Percentiles rank a stretch among this genome's conserved stretches.
These are phyloP conservation scores for Kluyveromyces wickerhamii DNA, from an alignment of 805 yeast species.

Conservation along the genomic window DNA sequence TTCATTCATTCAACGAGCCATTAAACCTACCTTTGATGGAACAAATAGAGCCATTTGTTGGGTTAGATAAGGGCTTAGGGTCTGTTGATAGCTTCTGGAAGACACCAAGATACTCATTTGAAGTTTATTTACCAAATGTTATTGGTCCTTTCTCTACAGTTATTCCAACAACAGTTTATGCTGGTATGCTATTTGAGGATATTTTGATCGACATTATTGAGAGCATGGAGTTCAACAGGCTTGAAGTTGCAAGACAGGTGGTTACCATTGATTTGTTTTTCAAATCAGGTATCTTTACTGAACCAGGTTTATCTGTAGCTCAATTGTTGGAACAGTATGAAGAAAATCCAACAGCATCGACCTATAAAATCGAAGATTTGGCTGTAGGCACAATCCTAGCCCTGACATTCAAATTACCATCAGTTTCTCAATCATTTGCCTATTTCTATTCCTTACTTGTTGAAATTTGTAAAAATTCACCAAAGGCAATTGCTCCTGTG, in stretches of 20 bases:
- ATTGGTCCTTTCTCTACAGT: slow-evolving; percentile 57
- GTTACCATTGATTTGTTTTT: slow-evolving; percentile 67
- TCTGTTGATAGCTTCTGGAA: slow-evolving; percentile 63
- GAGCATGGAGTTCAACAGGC: slow-evolving; percentile 81
- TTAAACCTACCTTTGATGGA: slow-evolving; percentile 33
- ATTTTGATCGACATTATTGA: slow-evolving; percentile 65
- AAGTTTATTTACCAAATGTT: slow-evolving; percentile 46
- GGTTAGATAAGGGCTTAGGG: slow-evolving; percentile 34
- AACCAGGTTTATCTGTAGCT: slow-evolving; percentile 73
- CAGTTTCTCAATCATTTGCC: slow-evolving; percentile 54
- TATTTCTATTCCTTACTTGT: slow-evolving; percentile 81
- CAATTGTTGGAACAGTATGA: slow-evolving; percentile 41
- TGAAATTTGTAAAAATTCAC: slow-evolving; percentile 78
- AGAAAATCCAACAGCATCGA: slow-evolving; percentile 41
- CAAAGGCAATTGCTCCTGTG: slow-evolving; percentile 83
- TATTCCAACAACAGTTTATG: slow-evolving; percentile 43
- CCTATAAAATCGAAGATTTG: slow-evolving; percentile 88
- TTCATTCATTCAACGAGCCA: slow-evolving; percentile 28
- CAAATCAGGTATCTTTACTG: slow-evolving; percentile 53
- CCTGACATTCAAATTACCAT: slow-evolving; percentile 68
- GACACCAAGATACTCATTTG: slow-evolving; percentile 51
- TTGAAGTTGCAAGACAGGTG: slow-evolving; percentile 77
- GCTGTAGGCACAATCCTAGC: slow-evolving; percentile 77
- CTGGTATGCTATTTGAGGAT: slow-evolving; percentile 64
- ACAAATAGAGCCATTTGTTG: slow-evolving; percentile 25